Base-by-base conservation (phyloP, 371 early-diverging fungal species). In the Actinomucor elegans region DNA sequence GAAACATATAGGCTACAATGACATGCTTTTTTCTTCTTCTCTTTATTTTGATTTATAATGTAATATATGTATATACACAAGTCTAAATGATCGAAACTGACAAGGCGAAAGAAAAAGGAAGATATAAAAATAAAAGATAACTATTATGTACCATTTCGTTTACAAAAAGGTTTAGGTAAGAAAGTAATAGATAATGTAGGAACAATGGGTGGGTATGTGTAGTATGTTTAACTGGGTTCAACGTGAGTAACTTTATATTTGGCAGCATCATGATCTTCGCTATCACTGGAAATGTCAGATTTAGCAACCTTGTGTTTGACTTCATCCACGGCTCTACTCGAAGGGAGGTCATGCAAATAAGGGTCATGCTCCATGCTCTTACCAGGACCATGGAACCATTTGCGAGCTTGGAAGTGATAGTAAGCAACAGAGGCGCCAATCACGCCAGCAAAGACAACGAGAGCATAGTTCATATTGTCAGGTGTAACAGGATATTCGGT, bases 401-500 rank as follows among this genome's bases (percentile, higher is more conserved):
- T 60, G 10, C 71, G 60, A 11, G 75, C 83, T 51, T 71, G 70
- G 34, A 80, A 47, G 17, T 68, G 64, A 53, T 73, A 83, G 49
- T 83, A 83, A 10, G 62, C 18, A 9, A 67, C 57, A 27, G 62
- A 58, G 8, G 50, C 44, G 20, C 60, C 21, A 41, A 72, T 61
- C 17, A 73, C 68, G 35, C 66, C 63, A 1, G 56, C 58, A 28
- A 75, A 66, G 2, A 71, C 69, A 20, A 66, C 74, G 38, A 66
- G 64, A 27, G 77, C 73, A 38, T 73, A 77, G 46, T 77, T 77
- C 77, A 77, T 77, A 33, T 66, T 77, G 41, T 52, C 62, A 11
- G 78, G 63, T 6, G 74, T 77, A 26, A 89, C 82, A 12, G 89
- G 89, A 21, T 66, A 59, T 29, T 75, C 49, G 4, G 78, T 72